Base-by-base conservation (phyloP, 192 early-diverging fungal genomes). In the Gigaspora rosea region DNA sequence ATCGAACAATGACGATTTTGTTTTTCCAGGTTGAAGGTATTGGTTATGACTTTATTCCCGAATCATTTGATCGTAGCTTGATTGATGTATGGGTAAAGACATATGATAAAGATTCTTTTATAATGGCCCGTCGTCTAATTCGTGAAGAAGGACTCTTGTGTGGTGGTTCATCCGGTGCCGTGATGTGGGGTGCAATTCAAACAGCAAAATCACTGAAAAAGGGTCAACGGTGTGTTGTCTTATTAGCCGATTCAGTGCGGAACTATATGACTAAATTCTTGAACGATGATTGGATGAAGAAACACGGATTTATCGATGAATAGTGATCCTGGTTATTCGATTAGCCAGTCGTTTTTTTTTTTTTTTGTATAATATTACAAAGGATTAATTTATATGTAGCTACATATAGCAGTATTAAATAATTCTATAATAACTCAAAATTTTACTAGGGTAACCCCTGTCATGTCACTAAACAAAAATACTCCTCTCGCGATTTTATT, bases 231-330 rank as follows among this genome's bases (percentile, higher is more conserved):
- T 92, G 92, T 79, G 96, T 98, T 77, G 96, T 98, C 11, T 83
- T 99, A n/a, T 82, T 99, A 62, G 92, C 98, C 47, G 98, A 99
- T 85, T 97, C 96, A 13, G 96, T 98, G 73, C 90, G 97, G 71
- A 99, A 99, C 88, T 99, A 98, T 90, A 99, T 99, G 97, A 95
- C 96, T 79, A 98, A 98, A 84, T 97, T 97, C 86, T 91, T 99
- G 81, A 96, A 94, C 83, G 97, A 98, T 82, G 94, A 92, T 52
- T 99, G 96, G 97, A 98, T 99, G 96, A 89, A 89, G 73, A 80
- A 81, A 67, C 89, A 91, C 82, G 95, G 94, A 57, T 99, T 96
- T 88, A 88, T 92, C 54, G 97, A 99, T 81, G 88, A 90, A 27
- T 27, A 27, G 27, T 27, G 27, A 27, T 27, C 27, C 27, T n/a